Percentiles rank a stretch among this genome's conserved stretches.
These are phyloP conservation scores for Butyriboletus loyo DNA, from an alignment of 768 basidiomycete genomes.

Conservation along the genomic window DNA sequence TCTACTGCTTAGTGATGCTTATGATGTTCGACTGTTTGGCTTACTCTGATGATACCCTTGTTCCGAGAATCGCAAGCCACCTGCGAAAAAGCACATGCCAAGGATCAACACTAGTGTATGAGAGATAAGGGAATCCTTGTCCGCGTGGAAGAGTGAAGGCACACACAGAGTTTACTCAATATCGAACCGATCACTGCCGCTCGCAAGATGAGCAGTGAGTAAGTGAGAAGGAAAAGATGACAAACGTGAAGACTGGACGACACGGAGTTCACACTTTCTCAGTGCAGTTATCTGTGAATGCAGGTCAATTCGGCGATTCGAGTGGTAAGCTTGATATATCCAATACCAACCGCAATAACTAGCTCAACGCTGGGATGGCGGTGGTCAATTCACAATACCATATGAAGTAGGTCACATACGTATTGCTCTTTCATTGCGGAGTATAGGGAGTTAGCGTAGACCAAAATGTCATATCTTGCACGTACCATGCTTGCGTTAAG, in stretches of 20 bases:
- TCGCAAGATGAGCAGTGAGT: constrained; percentile 6
- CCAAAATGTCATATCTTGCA: not conserved
- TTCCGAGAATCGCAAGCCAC: constrained; percentile 72
- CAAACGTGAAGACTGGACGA: constrained; percentile 80
- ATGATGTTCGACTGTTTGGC: constrained; percentile 23
- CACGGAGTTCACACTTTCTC: constrained; percentile 73
- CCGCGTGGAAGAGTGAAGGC: not conserved
- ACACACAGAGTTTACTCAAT: constrained; percentile 68
- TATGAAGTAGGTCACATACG: constrained; percentile 39
- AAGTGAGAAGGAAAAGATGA: constrained; percentile 1
- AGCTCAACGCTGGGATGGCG: constrained; percentile 47
- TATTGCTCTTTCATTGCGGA: constrained; percentile 52
- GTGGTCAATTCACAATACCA: not conserved
- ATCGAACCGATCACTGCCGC: constrained; percentile 75
- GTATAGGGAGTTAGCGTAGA: constrained; percentile 3
- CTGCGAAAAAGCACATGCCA: constrained; percentile 90
- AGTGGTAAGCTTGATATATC: not conserved
- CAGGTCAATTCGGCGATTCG: not conserved
- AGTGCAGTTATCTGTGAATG: constrained; percentile 61
- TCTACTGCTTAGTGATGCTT: constrained; percentile 2
- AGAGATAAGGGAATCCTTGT: constrained; percentile 3
- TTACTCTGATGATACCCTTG: constrained; percentile 75
- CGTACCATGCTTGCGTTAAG: constrained; percentile 78
- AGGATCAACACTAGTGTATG: constrained; percentile 61
- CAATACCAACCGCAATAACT: constrained; percentile 63